Percentiles rank a stretch among this genome's conserved stretches.
Evolutionary conservation across 2,329 filamentous ascomycete genomes (phyloP).

Genomic region (Pseudogymnoascus sp.): DNA sequence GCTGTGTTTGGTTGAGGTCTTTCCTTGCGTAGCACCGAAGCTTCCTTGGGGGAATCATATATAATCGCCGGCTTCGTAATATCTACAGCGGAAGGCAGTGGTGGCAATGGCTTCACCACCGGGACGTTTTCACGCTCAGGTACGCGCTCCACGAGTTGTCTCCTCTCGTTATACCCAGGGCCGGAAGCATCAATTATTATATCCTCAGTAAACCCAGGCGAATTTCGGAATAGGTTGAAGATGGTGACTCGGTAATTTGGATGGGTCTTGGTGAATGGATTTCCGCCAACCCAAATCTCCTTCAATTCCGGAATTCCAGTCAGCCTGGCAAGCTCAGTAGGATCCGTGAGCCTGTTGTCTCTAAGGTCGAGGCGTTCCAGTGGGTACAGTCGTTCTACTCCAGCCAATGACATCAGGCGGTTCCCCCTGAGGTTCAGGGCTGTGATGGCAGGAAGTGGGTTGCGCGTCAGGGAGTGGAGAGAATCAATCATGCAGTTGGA

Average conservation of each 20-base stretch:
- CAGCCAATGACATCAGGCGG: slow-evolving; percentile 75
- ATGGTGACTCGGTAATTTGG: slow-evolving; percentile 78
- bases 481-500: slow-evolving; percentile 98
- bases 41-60: slow-evolving; percentile 37
- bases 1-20: slow-evolving; percentile 41
- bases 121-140: slow-evolving; percentile 69
- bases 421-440: slow-evolving; percentile 88
- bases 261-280: slow-evolving; percentile 85
- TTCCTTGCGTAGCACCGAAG: slow-evolving; percentile 51
- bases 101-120: slow-evolving; percentile 61
- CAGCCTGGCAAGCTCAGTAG: slow-evolving; percentile 78
- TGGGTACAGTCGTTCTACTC: slow-evolving; percentile 80
- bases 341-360: slow-evolving; percentile 86
- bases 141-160: slow-evolving; percentile 72
- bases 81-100: slow-evolving; percentile 49
- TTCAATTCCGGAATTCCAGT: slow-evolving; percentile 85
- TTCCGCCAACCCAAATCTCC: slow-evolving; percentile 87
- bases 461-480: slow-evolving; percentile 75
- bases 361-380: slow-evolving; percentile 84
- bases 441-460: slow-evolving; percentile 84
- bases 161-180: slow-evolving; percentile 78
- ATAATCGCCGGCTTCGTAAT: slow-evolving; percentile 60
- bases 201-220: slow-evolving; percentile 84
- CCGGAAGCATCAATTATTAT: slow-evolving; percentile 78
- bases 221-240: slow-evolving; percentile 90